A percentile compares a stretch with the other conserved stretches of the same genome.
Conservation (phyloP, 202 grass and related monocot genomes). For the Schoenoplectus tabernaemontani region DNA sequence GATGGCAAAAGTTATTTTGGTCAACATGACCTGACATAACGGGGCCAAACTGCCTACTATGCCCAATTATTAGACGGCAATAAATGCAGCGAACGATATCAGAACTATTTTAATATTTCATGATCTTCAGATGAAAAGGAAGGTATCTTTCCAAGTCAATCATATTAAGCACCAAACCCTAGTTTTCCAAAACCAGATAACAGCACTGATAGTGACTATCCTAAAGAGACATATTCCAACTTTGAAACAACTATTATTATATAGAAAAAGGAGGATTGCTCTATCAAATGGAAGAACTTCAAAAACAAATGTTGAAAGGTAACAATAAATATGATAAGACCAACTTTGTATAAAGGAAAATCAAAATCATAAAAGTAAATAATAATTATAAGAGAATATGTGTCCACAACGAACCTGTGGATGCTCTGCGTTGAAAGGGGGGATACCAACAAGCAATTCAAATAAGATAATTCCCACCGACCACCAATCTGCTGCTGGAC, state of each 20-base stretch:
- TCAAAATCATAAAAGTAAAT: constrained; percentile 12
- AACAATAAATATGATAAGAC: not conserved
- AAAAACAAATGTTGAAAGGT: not conserved
- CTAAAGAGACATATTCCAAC: not conserved
- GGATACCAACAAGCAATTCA: constrained; percentile 90
- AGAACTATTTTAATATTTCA: not conserved
- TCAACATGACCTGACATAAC: not conserved
- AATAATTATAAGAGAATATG: not conserved
- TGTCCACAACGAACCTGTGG: constrained; percentile 57
- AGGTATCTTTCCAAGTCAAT: not conserved
- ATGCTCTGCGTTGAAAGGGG: constrained; percentile 94
- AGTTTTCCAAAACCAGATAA: constrained; percentile 10
- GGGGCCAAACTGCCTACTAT: not conserved
- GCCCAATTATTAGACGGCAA: not conserved
- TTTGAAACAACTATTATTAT: not conserved
- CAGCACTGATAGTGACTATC: constrained; percentile 1
- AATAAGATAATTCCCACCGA: constrained; percentile 94
- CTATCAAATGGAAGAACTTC: not conserved
- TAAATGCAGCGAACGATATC: not conserved
- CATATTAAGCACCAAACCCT: not conserved
- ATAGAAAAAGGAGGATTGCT: not conserved
- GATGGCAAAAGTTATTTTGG: not conserved
- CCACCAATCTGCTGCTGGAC: constrained; percentile 94
- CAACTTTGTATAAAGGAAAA: not conserved
- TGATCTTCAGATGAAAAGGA: not conserved